These are phyloP conservation scores for Blastobotrys mokoenaii DNA, from an alignment of 805 yeast species.

Conservation along the genomic window DNA sequence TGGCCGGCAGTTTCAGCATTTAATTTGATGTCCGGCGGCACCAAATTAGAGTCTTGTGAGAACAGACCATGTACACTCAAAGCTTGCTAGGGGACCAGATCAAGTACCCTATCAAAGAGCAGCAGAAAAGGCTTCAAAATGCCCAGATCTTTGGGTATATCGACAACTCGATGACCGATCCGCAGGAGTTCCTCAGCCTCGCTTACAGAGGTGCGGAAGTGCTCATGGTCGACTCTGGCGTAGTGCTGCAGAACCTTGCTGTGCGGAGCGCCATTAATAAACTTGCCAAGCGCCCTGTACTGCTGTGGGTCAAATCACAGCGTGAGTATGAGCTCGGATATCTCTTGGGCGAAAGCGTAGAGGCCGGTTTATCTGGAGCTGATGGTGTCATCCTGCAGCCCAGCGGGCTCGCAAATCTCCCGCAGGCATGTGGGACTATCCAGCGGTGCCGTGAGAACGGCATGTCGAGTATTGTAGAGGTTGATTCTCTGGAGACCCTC, in stretches of 20 bases:
- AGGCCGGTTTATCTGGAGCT: constrained; percentile 16
- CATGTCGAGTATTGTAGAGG: constrained; percentile 2
- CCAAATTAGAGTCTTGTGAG: too few species aligned
- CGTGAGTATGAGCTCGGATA: constrained; percentile 9
- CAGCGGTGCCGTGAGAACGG: constrained; percentile 5
- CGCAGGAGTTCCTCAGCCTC: constrained; percentile 13
- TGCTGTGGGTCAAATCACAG: constrained; percentile 12
- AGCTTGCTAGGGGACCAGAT: constrained; percentile 5
- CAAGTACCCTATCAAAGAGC: constrained; percentile 3
- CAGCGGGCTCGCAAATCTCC: constrained; percentile 5
- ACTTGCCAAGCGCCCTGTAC: constrained; percentile 13
- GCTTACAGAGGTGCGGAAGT: constrained; percentile 10
- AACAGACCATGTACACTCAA: neutral
- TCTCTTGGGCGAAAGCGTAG: constrained; percentile 16
- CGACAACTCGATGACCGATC: constrained; percentile 14
- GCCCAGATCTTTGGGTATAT: constrained; percentile 1
- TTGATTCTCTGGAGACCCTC: neutral
- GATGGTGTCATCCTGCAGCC: constrained; percentile 14
- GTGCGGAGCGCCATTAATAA: constrained; percentile 12
- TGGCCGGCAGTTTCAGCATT: too few species aligned
- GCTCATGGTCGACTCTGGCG: constrained; percentile 12
- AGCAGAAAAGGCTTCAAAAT: neutral
- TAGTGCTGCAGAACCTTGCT: constrained; percentile 17
- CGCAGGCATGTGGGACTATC: neutral
- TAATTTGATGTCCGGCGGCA: too few species aligned